Evolutionary conservation across 2,329 filamentous ascomycete genomes (phyloP).

Genomic region (Verticillium albo-atrum): DNA sequence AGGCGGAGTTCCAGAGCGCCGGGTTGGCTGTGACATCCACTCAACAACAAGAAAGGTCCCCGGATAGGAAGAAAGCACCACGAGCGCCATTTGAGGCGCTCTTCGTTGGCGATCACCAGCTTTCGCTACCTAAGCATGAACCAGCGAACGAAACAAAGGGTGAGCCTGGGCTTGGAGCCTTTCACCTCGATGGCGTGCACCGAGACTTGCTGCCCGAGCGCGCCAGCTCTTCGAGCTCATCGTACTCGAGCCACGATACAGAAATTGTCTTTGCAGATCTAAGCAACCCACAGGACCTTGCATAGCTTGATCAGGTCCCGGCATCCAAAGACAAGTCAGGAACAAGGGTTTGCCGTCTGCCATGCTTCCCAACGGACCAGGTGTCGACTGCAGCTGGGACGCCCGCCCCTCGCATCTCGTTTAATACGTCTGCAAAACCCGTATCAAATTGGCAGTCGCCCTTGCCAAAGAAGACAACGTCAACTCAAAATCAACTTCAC

Average conservation of each 20-base stretch:
- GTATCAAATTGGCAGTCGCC: slow-evolving; percentile 6
- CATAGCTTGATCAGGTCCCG: slow-evolving; percentile 1
- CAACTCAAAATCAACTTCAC: not conserved
- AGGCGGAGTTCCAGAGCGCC: slow-evolving; percentile 46
- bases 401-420: not conserved
- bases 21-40: slow-evolving; percentile 53
- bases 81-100: not conserved
- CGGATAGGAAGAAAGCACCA: not conserved
- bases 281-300: not conserved
- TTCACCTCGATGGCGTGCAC: not conserved
- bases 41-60: slow-evolving; percentile 29
- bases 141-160: not conserved
- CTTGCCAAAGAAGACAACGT: not conserved
- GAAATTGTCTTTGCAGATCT: not conserved
- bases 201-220: not conserved
- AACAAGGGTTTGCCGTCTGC: not conserved
- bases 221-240: not conserved
- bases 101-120: not conserved
- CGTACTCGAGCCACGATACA: not conserved
- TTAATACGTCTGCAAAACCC: slow-evolving; percentile 8
- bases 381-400: not conserved
- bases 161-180: not conserved
- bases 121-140: not conserved
- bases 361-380: not conserved
- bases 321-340: not conserved